A percentile compares a stretch with the other conserved stretches of the same genome.
Evolutionary conservation across 2,329 filamentous ascomycete species (phyloP).

Genomic region (Pezicula carpinea): DNA sequence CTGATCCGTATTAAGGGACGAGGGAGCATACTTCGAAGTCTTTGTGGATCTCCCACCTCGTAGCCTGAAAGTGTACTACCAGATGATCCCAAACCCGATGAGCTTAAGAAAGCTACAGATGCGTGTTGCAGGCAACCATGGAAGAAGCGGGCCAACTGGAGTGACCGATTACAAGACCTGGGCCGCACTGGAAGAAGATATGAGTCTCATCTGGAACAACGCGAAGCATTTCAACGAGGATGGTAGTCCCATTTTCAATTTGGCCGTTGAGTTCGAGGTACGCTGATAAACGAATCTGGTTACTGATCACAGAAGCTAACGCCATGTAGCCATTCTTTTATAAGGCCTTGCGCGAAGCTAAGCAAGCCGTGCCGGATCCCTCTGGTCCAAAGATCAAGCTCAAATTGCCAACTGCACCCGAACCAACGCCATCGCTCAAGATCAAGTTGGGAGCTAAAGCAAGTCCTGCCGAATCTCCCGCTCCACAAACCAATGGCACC

Average conservation of each 20-base stretch:
- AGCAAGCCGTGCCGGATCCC: slow-evolving; percentile 67
- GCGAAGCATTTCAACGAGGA: slow-evolving; percentile 90
- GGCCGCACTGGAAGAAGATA: slow-evolving; percentile 74
- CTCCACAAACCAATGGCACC: slow-evolving; percentile 42
- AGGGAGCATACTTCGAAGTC: slow-evolving; percentile 65
- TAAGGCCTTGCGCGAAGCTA: slow-evolving; percentile 65
- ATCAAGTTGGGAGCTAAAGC: slow-evolving; percentile 59
- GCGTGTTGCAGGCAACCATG: slow-evolving; percentile 67
- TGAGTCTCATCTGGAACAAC: slow-evolving; percentile 81
- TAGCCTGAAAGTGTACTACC: slow-evolving; percentile 78
- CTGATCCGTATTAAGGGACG: slow-evolving; percentile 43
- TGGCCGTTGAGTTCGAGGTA: slow-evolving; percentile 78
- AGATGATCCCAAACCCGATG: slow-evolving; percentile 74
- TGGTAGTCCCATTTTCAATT: slow-evolving; percentile 74
- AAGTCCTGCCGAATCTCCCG: slow-evolving; percentile 47
- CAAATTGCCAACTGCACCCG: slow-evolving; percentile 51
- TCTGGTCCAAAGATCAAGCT: slow-evolving; percentile 75
- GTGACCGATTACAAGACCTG: slow-evolving; percentile 72
- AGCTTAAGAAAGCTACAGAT: slow-evolving; percentile 76
- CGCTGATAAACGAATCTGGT: slow-evolving; percentile 18
- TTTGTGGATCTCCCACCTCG: slow-evolving; percentile 77
- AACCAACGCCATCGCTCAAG: slow-evolving; percentile 59
- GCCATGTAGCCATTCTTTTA: slow-evolving; percentile 60
- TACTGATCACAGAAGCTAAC: slow-evolving; percentile 7
- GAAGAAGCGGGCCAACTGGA: slow-evolving; percentile 57